A percentile compares a stretch with the other conserved stretches of the same genome.
These are phyloP conservation scores for Chlamydomonas incerta DNA, from an alignment of 139 green algal genomes.

Conservation along the genomic window DNA sequence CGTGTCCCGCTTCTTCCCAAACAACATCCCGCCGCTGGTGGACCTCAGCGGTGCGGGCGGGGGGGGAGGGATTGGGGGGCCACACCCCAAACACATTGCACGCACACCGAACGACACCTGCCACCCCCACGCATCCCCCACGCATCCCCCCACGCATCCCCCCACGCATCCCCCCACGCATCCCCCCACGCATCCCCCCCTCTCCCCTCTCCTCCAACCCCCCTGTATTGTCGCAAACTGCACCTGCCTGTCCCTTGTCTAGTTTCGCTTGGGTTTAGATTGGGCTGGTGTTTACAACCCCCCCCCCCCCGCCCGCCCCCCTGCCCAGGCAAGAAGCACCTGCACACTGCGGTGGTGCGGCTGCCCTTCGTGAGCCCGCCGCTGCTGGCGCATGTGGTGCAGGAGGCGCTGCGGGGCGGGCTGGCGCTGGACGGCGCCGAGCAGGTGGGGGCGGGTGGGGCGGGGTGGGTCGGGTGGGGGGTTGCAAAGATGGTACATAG, in stretches of 20 bases:
- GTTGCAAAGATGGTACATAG: no score
- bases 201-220: no score
- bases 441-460: constrained; percentile 28
- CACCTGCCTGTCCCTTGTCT: no score
- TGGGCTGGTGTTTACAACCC: background rate
- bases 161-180: background rate
- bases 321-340: constrained; percentile 65
- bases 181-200: no score
- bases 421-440: constrained; percentile 39
- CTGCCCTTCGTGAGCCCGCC: constrained; percentile 60
- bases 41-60: constrained; percentile 61
- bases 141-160: no score
- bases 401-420: constrained; percentile 45
- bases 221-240: no score
- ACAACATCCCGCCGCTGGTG: constrained; percentile 58
- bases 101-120: no score
- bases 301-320: background rate
- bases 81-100: no score
- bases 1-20: constrained; percentile 59
- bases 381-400: constrained; percentile 53
- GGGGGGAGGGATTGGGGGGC: no score
- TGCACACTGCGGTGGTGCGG: constrained; percentile 75
- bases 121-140: no score
- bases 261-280: no score
- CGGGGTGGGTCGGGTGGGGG: no score